Conservation (phyloP, 805 yeast species). For the Sungouiozyma ichnusensis region DNA sequence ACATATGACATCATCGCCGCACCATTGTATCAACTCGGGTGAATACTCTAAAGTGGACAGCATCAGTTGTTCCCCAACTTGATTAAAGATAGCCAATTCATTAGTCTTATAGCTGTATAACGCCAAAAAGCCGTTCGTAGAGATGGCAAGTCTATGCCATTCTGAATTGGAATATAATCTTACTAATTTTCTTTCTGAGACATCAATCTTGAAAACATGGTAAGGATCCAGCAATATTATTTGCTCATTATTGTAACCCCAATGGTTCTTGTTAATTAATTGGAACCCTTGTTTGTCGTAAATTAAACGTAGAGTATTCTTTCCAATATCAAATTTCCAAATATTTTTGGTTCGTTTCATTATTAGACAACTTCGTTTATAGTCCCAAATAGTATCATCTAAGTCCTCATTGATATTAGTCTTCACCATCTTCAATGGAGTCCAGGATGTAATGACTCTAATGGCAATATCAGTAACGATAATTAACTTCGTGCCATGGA, state of each 20-base stretch:
- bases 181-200: conserved; percentile 3
- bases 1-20: conserved; percentile 75
- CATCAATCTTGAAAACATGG: conserved; percentile 11
- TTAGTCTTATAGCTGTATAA: conserved; percentile 33
- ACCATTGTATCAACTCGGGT: conserved; percentile 59
- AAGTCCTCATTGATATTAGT: conserved; percentile 6
- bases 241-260: conserved; percentile 16
- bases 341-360: conserved; percentile 17
- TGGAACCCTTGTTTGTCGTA: conserved; percentile 9
- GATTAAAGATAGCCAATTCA: conserved; percentile 39
- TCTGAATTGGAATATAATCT: conserved; percentile 9
- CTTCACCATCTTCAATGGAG: conserved; percentile 13
- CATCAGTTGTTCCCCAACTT: conserved; percentile 5
- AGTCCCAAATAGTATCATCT: conserved; percentile 25
- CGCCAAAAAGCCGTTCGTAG: conserved; percentile 36
- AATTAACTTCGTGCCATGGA: conserved; percentile 6
- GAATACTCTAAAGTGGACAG: conserved; percentile 1
- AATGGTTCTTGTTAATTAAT: conserved; percentile 22
- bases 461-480: conserved; percentile 12
- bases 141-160: conserved; percentile 22
- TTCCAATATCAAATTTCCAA: conserved; percentile 5
- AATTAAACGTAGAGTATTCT: conserved; percentile 6
- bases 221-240: conserved; percentile 19
- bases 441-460: conserved; percentile 11
- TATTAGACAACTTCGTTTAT: conserved; percentile 14